Conservation (phyloP, 169 alveolate genomes). For the Miamiensis avidus region DNA sequence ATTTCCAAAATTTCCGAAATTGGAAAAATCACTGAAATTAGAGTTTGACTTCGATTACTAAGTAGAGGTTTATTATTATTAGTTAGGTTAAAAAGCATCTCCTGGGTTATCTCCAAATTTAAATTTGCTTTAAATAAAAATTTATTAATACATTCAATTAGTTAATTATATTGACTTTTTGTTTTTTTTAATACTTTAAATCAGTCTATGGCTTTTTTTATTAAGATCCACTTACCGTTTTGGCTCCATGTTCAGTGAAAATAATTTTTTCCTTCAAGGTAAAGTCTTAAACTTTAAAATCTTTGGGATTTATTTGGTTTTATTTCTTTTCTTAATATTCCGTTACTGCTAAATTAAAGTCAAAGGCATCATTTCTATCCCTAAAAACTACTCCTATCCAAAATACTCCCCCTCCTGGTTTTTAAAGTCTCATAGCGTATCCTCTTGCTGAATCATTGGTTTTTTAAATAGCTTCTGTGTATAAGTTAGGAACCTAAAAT, state of each 20-base stretch:
- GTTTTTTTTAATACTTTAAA: no score
- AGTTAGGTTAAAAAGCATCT: not conserved
- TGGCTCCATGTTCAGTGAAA: not conserved
- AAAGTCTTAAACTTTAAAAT: conserved; percentile 17
- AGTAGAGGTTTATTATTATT: not conserved
- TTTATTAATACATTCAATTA: no score
- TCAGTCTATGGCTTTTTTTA: no score
- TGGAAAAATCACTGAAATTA: not conserved
- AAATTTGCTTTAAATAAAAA: not conserved
- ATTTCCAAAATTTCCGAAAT: no score
- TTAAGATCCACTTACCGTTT: not conserved
- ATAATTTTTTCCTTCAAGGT: conserved; percentile 1
- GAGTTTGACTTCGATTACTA: not conserved
- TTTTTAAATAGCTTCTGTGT: conserved; percentile 18
- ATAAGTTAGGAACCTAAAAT: conserved; percentile 17
- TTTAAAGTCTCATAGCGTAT: conserved; percentile 27
- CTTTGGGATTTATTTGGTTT: conserved; percentile 27
- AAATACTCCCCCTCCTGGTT: conserved; percentile 14
- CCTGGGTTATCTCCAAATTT: not conserved
- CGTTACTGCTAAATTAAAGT: not conserved
- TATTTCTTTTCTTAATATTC: conserved; percentile 6
- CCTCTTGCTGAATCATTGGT: conserved; percentile 32
- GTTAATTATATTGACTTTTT: not conserved
- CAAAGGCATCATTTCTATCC: conserved; percentile 45
- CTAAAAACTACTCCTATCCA: conserved; percentile 39